Conservation (phyloP, 2,329 filamentous ascomycete species). For the Penicillium italicum region DNA sequence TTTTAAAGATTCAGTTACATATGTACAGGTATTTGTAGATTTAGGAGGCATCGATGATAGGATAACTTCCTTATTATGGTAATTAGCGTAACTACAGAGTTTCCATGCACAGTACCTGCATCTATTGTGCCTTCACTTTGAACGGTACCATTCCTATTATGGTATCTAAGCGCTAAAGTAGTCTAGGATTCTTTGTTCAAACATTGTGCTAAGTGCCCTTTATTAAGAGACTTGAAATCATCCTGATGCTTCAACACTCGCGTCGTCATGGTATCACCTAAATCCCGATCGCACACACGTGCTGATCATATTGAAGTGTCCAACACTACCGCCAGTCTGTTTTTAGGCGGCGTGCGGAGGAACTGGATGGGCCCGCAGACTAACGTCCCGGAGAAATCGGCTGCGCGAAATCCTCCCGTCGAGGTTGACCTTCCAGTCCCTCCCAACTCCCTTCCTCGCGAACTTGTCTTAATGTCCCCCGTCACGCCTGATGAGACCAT, state of each 20-base stretch:
- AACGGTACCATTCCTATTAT: not conserved
- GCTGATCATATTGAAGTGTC: conserved; percentile 26
- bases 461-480: conserved; percentile 18
- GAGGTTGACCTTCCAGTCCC: not conserved
- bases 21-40: not conserved
- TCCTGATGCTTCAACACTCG: not conserved
- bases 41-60: not conserved
- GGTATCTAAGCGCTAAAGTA: not conserved
- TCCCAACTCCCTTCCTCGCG: not conserved
- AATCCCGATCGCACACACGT: conserved; percentile 5
- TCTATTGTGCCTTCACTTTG: not conserved
- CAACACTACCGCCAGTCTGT: conserved; percentile 41
- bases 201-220: not conserved
- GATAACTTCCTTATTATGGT: not conserved
- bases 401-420: not conserved
- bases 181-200: not conserved
- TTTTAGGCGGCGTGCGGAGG: conserved; percentile 38
- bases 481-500: conserved; percentile 17
- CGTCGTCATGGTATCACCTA: conserved; percentile 10
- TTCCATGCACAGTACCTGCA: not conserved
- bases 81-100: not conserved
- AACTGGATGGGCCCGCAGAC: conserved; percentile 37
- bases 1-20: no score
- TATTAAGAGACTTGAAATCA: not conserved
- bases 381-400: not conserved